These are phyloP conservation scores for Cladophialophora bantiana DNA, from an alignment of 2,329 filamentous ascomycete species.

Conservation along the genomic window DNA sequence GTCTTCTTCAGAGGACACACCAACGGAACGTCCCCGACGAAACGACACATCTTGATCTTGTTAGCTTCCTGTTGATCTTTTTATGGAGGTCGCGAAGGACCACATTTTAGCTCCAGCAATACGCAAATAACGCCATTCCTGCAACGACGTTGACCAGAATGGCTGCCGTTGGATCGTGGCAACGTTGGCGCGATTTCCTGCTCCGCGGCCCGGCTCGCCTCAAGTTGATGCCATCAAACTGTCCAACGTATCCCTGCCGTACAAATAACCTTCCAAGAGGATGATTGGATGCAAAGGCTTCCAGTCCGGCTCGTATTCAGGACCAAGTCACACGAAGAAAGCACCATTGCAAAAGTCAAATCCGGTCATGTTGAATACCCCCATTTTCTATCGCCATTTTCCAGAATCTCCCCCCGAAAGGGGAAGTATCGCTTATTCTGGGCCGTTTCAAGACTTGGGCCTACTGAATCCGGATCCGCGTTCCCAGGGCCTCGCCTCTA, in stretches of 20 bases:
- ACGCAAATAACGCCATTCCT: neutral
- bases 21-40: no score
- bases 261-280: neutral
- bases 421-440: neutral
- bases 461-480: neutral
- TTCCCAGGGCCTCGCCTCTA: neutral
- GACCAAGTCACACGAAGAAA: neutral
- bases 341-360: neutral
- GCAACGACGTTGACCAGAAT: neutral
- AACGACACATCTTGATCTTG: no score
- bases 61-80: no score
- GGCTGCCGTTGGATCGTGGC: neutral
- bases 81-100: no score
- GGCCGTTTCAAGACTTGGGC: neutral
- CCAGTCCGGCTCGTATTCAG: neutral
- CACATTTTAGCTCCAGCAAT: no score
- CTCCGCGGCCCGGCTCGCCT: conserved; percentile 1
- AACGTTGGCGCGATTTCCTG: neutral
- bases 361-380: neutral
- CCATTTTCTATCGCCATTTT: neutral
- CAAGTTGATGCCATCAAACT: neutral
- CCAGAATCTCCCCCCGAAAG: neutral
- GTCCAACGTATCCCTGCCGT: neutral
- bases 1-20: no score
- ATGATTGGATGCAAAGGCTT: neutral